Conservation (phyloP, 164 flowering plant species). For the Tinospora cordifolia region DNA sequence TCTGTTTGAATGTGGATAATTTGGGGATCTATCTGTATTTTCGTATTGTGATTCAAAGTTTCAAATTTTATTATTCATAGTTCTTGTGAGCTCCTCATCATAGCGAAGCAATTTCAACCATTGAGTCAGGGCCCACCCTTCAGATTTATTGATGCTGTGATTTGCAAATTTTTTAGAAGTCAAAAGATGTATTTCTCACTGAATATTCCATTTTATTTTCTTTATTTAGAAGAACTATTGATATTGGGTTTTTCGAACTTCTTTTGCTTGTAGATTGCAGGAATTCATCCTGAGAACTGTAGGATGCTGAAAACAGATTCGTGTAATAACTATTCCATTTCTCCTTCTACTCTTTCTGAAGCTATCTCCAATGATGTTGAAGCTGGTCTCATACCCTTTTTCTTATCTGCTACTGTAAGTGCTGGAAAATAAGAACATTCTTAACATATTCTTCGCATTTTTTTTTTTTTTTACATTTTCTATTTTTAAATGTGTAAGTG, state of each 20-base stretch:
- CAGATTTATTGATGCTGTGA: too few relatives aligned
- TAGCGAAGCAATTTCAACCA: too few relatives aligned
- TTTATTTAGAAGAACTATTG: background rate
- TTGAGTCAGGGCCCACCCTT: too few relatives aligned
- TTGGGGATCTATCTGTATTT: too few relatives aligned
- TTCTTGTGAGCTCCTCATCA: too few relatives aligned
- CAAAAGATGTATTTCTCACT: background rate
- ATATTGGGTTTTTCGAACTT: constrained; percentile 3
- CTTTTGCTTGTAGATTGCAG: constrained; percentile 59
- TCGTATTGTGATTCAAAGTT: too few relatives aligned
- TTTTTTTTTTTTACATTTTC: background rate
- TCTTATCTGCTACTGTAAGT: constrained; percentile 79
- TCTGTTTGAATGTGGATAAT: too few relatives aligned
- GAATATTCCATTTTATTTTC: background rate
- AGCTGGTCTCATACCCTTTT: constrained; percentile 65
- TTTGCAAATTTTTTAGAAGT: too few relatives aligned
- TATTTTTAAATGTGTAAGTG: too few relatives aligned
- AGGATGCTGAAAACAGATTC: constrained; percentile 58
- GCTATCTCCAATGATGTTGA: constrained; percentile 50
- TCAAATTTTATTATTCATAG: too few relatives aligned
- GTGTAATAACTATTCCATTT: constrained; percentile 61
- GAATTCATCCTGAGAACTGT: constrained; percentile 66
- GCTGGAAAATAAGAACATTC: background rate
- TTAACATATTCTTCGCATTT: background rate
- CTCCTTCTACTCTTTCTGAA: constrained; percentile 46